These are phyloP conservation scores for Paecilomyces sp. DNA, from an alignment of 2,329 filamentous ascomycete genomes.

Conservation along the genomic window DNA sequence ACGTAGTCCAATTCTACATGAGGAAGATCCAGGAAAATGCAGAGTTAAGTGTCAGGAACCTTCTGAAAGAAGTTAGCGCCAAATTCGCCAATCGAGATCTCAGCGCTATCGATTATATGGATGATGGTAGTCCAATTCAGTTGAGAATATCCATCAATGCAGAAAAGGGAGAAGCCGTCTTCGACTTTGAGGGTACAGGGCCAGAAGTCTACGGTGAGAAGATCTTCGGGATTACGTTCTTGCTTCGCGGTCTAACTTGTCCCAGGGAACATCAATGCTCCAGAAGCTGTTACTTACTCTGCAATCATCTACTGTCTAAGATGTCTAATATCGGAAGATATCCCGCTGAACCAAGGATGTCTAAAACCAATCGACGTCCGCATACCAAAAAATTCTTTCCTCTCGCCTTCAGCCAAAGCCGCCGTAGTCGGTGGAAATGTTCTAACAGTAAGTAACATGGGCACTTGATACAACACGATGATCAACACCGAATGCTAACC, in stretches of 20 bases:
- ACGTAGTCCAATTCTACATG: slow-evolving; percentile 74
- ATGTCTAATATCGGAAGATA: slow-evolving; percentile 67
- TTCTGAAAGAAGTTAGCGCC: slow-evolving; percentile 60
- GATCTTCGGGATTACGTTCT: slow-evolving; percentile 2
- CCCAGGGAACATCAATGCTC: slow-evolving; percentile 64
- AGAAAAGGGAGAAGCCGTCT: slow-evolving; percentile 63
- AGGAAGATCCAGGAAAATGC: slow-evolving; percentile 69
- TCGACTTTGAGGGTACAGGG: slow-evolving; percentile 71
- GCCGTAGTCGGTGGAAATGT: slow-evolving; percentile 76
- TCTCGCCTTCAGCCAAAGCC: slow-evolving; percentile 63
- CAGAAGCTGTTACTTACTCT: slow-evolving; percentile 68
- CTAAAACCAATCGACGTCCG: slow-evolving; percentile 63
- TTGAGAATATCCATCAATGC: slow-evolving; percentile 66
- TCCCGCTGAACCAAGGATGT: slow-evolving; percentile 77
- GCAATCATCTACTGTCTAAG: slow-evolving; percentile 78
- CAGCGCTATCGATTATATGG: slow-evolving; percentile 69
- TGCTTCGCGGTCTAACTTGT: neutral
- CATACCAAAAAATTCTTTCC: slow-evolving; percentile 63
- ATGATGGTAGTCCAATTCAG: slow-evolving; percentile 71
- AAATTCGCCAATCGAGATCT: slow-evolving; percentile 60
- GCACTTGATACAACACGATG: neutral
- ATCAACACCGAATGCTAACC: neutral
- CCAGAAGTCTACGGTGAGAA: slow-evolving; percentile 62
- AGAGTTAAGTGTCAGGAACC: slow-evolving; percentile 61
- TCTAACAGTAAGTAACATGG: slow-evolving; percentile 45